These are phyloP conservation scores for Hibiscus mutabilis DNA, from an alignment of 345 rosid species.

Conservation along the genomic window DNA sequence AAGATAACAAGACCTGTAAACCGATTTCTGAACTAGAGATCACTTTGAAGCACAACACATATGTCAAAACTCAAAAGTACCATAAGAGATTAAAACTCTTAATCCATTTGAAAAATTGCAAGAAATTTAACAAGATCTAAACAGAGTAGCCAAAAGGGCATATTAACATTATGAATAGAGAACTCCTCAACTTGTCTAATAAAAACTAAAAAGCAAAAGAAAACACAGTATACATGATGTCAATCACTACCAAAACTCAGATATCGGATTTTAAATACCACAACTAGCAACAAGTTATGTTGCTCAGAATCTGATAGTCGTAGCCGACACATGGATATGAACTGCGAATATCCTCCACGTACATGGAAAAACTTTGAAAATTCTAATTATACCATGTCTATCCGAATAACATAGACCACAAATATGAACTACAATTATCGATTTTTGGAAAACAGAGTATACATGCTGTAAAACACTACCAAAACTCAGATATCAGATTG, in stretches of 20 bases:
- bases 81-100: not conserved
- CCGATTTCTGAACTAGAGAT: not conserved
- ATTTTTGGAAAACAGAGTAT: too few species aligned
- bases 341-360: too few species aligned
- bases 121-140: not conserved
- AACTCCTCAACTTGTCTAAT: not conserved
- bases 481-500: too few species aligned
- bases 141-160: not conserved
- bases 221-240: not conserved
- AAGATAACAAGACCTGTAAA: not conserved
- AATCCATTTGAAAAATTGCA: not conserved
- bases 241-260: not conserved
- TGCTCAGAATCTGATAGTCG: too few species aligned
- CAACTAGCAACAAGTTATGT: too few species aligned
- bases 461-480: too few species aligned
- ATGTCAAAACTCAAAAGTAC: not conserved
- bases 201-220: not conserved
- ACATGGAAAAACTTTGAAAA: too few species aligned
- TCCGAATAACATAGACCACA: too few species aligned
- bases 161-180: not conserved
- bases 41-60: not conserved
- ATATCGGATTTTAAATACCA: too few species aligned
- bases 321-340: too few species aligned
- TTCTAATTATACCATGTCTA: too few species aligned
- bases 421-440: not conserved